Percentiles rank a stretch among this genome's conserved stretches.
These are phyloP conservation scores for Hirschioporus abietinus DNA, from an alignment of 768 basidiomycete species.

Conservation along the genomic window DNA sequence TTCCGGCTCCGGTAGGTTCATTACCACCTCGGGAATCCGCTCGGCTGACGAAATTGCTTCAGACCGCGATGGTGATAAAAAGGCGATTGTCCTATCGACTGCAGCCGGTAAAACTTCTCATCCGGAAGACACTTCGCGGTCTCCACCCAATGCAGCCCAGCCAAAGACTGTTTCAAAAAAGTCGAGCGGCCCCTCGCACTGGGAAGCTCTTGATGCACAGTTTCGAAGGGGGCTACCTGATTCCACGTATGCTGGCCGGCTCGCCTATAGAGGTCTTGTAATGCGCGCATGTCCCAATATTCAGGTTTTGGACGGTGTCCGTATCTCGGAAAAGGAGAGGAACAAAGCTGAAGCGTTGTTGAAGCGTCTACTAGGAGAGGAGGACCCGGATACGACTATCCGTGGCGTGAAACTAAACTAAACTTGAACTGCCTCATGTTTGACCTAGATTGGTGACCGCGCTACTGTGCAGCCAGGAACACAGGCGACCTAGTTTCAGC, in stretches of 20 bases:
- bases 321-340: conserved; percentile 78
- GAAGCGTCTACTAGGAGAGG: conserved; percentile 44
- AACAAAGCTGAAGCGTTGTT: conserved; percentile 72
- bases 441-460: background rate
- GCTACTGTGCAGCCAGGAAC: no score
- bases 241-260: conserved; percentile 76
- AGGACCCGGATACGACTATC: conserved; percentile 16
- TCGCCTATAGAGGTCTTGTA: conserved; percentile 85
- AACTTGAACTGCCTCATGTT: background rate
- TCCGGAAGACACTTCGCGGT: background rate
- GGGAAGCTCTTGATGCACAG: conserved; percentile 76
- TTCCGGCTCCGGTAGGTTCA: background rate
- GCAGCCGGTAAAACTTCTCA: background rate
- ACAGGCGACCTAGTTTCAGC: background rate
- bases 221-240: conserved; percentile 91
- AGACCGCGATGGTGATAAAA: background rate
- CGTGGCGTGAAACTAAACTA: background rate
- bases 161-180: background rate
- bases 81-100: background rate
- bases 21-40: background rate
- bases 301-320: conserved; percentile 80
- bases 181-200: conserved; percentile 23
- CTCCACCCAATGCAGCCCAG: background rate
- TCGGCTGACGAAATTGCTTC: background rate
- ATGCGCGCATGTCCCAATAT: conserved; percentile 70